Evolutionary conservation across 2,329 filamentous ascomycete genomes (phyloP).

Genomic region (Diaporthe sp.): DNA sequence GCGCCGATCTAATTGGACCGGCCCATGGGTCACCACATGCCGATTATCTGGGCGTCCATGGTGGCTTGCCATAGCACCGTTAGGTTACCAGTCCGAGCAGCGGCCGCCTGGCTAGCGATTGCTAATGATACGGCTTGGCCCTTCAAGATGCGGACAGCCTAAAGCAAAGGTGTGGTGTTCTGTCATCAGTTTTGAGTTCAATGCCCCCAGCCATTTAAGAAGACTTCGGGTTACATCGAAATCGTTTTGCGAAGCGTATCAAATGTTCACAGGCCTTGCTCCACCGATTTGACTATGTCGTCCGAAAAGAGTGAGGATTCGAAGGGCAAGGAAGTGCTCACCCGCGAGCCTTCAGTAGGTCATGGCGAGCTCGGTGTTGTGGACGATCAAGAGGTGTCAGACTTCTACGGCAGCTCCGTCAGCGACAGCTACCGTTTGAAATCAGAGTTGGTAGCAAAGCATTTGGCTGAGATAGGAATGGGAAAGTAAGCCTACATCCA

Average conservation of each 20-base stretch:
- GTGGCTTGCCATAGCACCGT: neutral
- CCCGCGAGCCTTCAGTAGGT: slow-evolving; percentile 8
- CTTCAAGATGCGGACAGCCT: neutral
- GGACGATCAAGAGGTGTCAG: slow-evolving; percentile 43
- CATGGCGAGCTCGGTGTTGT: slow-evolving; percentile 30
- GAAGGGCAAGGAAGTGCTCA: slow-evolving; percentile 11
- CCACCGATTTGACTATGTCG: neutral
- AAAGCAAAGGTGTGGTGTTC: neutral
- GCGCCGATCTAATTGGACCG: neutral
- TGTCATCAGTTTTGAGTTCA: neutral
- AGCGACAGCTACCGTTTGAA: slow-evolving; percentile 46
- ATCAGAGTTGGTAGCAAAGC: slow-evolving; percentile 45
- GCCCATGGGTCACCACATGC: neutral
- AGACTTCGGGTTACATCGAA: neutral
- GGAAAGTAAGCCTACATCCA: slow-evolving; percentile 43
- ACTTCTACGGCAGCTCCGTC: slow-evolving; percentile 50
- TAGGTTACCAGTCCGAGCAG: neutral
- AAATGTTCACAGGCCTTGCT: neutral
- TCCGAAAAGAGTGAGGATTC: slow-evolving; percentile 4
- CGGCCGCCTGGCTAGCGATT: neutral
- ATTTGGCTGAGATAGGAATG: slow-evolving; percentile 45
- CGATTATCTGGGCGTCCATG: neutral
- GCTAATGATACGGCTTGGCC: neutral
- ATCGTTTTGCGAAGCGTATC: too few relatives aligned
- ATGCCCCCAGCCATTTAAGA: neutral